Evolutionary conservation across 2,329 filamentous ascomycete species (phyloP), one percentile per base, ranked within the genome.

Genomic region (Colletotrichum horii): DNA sequence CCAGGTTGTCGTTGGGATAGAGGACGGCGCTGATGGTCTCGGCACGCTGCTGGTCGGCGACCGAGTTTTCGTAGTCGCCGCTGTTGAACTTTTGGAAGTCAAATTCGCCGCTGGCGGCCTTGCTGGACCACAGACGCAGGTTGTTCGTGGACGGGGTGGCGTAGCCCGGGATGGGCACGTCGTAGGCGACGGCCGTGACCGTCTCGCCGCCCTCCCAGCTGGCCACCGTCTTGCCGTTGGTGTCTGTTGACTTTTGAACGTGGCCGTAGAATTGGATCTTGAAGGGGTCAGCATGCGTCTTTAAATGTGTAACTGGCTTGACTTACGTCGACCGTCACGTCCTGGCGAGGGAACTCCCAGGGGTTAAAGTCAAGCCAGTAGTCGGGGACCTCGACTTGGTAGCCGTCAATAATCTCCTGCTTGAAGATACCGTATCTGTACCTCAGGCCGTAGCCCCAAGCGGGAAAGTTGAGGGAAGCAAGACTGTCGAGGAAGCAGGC

Each of bases 321-420:
- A 83, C 91, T 86, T 81, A 93, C 91, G 85, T 98, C 95, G 28
- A 99, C 96, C 3, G 94, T 96, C 77, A 99, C 94, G 83, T 99
- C 97, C 84, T 98, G 95, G 79, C 97, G 91, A 56, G 96, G 96
- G 82, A 98, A 99, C 84, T 99, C 97, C 97, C 97, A 99, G 1
- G 97, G 97, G 85, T 99, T 99, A 86, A 98, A 98, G 84, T 98
- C 97, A 70, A 99, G 92, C 97, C 97, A 99, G 87, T 99, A 98
- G 84, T 99, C 97, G 24, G 97, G 97, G 75, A 98, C 94, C 83
- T 99, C 97, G 78, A 99, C 96, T 85, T 99, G 97, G 84, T 98
- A 99, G 74, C 97, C 97, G 82, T 98, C 94, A 76, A 98, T 93
- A 80, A 99, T 98, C 88, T 98, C 97, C 88, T 99, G 97, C 88